Conservation (phyloP, 164 flowering plant species). For the grape (Vitis vinifera) region DNA sequence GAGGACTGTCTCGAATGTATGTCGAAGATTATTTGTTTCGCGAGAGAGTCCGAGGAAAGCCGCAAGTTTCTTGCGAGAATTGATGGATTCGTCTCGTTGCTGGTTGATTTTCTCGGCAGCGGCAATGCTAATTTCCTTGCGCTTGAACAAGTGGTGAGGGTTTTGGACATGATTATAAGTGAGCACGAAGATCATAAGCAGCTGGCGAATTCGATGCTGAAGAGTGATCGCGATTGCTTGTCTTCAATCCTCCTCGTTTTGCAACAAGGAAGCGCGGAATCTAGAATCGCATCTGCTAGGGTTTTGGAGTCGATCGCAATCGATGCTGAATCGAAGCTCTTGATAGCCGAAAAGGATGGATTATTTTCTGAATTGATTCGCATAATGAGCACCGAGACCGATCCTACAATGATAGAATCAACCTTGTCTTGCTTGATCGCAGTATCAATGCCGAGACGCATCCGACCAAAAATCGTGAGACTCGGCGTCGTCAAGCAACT, state of each 20-base stretch:
- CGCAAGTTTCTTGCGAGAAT: conserved; percentile 33
- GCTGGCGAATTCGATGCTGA: conserved; percentile 19
- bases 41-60: conserved; percentile 43
- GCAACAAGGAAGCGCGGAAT: conserved; percentile 34
- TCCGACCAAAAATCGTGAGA: conserved; percentile 35
- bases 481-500: conserved; percentile 43
- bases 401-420: conserved; percentile 36
- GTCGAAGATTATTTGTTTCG: conserved; percentile 34
- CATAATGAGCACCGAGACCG: conserved; percentile 24
- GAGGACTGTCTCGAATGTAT: conserved; percentile 10
- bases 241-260: conserved; percentile 35
- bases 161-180: conserved; percentile 28
- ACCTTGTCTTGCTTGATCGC: conserved; percentile 48
- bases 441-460: conserved; percentile 37
- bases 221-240: conserved; percentile 22
- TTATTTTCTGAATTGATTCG: conserved; percentile 39
- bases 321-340: conserved; percentile 43
- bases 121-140: conserved; percentile 13
- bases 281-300: conserved; percentile 36
- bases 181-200: conserved; percentile 20
- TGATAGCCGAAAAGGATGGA: conserved; percentile 39
- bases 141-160: conserved; percentile 29
- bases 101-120: conserved; percentile 35
- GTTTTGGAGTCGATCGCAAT: conserved; percentile 41
- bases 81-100: conserved; percentile 37